A percentile compares a stretch with the other conserved stretches of the same genome.
phyloP scores from a whole-genome alignment of 2,329 filamentous ascomycete species.

The Ascochyta viciae-villosae region DNA sequence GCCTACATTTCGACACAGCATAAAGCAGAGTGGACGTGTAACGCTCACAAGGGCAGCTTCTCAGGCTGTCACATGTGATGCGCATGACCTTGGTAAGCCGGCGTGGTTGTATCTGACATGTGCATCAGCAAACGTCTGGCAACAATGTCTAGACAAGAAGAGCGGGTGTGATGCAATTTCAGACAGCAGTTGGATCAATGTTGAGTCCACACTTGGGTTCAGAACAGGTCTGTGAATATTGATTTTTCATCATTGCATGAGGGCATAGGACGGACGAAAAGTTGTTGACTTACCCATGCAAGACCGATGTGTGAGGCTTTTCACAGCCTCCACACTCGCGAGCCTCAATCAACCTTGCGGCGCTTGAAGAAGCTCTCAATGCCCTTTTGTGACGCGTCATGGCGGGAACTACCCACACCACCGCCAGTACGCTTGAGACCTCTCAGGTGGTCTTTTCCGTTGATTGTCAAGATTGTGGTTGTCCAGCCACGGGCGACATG shows the following conservation, averaged over 20 bases:
- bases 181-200: slow-evolving; percentile 85
- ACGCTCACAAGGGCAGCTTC: neutral
- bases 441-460: slow-evolving; percentile 73
- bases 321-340: neutral
- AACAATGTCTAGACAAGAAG: neutral
- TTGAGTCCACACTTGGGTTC: slow-evolving; percentile 73
- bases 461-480: slow-evolving; percentile 66
- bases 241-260: slow-evolving; percentile 60
- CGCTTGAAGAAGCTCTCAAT: slow-evolving; percentile 81
- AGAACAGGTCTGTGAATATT: slow-evolving; percentile 85
- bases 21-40: no score
- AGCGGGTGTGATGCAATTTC: slow-evolving; percentile 50
- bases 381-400: slow-evolving; percentile 77
- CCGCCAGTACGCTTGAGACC: slow-evolving; percentile 80
- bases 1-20: no score
- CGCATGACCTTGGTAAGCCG: neutral
- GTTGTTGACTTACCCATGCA: slow-evolving; percentile 30
- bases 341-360: slow-evolving; percentile 51
- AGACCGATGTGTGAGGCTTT: neutral
- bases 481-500: slow-evolving; percentile 50
- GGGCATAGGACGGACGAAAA: slow-evolving; percentile 16
- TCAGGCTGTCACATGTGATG: neutral
- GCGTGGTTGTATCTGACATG: neutral
- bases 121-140: slow-evolving; percentile 14
- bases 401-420: slow-evolving; percentile 78